These are phyloP conservation scores for Xylaria sp. DNA, from an alignment of 2,329 filamentous ascomycete genomes.

Conservation along the genomic window DNA sequence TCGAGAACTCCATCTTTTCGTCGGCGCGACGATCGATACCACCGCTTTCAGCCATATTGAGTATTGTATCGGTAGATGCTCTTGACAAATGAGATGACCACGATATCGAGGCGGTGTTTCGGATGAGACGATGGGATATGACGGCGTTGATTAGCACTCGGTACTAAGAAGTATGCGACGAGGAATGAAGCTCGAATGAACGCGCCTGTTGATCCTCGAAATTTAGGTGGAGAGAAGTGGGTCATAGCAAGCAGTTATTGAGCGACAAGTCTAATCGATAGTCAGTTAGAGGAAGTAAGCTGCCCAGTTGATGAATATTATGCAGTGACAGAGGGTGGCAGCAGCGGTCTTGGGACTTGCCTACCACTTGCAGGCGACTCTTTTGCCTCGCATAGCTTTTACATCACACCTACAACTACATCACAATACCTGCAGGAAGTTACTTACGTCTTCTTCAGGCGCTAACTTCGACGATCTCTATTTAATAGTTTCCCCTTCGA, in stretches of 20 bases:
- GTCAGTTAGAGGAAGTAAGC: rapidly evolving
- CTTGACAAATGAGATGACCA: background rate
- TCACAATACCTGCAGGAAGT: background rate
- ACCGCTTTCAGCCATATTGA: constrained; percentile 83
- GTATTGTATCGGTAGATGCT: constrained; percentile 18
- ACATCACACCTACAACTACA: background rate
- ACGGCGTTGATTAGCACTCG: background rate
- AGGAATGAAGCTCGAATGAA: too few species aligned
- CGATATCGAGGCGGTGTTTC: background rate
- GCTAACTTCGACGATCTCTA: background rate
- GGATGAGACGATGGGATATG: background rate
- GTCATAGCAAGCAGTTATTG: background rate
- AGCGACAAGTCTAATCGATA: constrained; percentile 14
- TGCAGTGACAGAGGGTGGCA: background rate
- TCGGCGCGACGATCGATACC: constrained; percentile 91
- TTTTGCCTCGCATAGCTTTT: constrained; percentile 42
- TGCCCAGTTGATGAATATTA: background rate
- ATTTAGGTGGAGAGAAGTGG: constrained; percentile 28
- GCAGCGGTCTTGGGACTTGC: background rate
- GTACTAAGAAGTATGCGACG: constrained; percentile 7
- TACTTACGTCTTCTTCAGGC: background rate
- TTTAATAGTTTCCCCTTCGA: background rate
- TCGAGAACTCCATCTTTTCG: constrained; percentile 97
- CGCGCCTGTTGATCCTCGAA: background rate
- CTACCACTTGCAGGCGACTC: constrained; percentile 20